Evolutionary conservation across 129 eudicot species (phyloP).

Genomic region (Centella asiatica): DNA sequence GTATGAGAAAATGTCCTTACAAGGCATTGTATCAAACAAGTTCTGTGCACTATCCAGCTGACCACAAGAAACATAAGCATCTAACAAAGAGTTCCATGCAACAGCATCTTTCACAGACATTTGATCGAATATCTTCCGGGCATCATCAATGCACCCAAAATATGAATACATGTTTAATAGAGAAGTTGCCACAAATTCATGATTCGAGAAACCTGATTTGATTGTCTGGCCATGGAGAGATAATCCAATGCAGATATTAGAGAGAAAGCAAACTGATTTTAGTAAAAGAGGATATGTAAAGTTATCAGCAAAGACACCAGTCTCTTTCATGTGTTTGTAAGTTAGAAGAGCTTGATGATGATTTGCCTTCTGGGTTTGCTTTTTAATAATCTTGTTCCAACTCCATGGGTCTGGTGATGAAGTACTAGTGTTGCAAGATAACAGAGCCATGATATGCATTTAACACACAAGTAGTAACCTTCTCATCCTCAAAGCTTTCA

Average conservation of each 20-base stretch:
- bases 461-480: no score
- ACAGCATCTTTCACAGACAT: constrained; percentile 29
- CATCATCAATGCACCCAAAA: constrained; percentile 10
- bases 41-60: constrained; percentile 22
- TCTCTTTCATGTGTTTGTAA: constrained; percentile 29
- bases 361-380: constrained; percentile 31
- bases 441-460: no score
- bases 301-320: constrained; percentile 35
- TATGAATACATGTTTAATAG: constrained; percentile 38
- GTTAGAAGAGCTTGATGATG: constrained; percentile 23
- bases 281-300: constrained; percentile 46
- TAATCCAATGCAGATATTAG: constrained; percentile 23
- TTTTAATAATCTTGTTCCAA: constrained; percentile 46
- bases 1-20: constrained; percentile 24
- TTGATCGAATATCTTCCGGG: constrained; percentile 27
- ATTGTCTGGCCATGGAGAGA: constrained; percentile 41
- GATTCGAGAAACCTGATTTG: constrained; percentile 21
- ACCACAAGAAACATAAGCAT: constrained; percentile 29
- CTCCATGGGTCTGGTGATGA: no score
- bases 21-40: constrained; percentile 28
- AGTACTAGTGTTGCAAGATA: no score
- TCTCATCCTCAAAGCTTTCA: no score
- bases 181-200: constrained; percentile 36
- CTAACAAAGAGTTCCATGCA: constrained; percentile 48
- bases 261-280: constrained; percentile 25